These are phyloP conservation scores for Lentinula edodes DNA, from an alignment of 768 basidiomycete species.

Conservation along the genomic window DNA sequence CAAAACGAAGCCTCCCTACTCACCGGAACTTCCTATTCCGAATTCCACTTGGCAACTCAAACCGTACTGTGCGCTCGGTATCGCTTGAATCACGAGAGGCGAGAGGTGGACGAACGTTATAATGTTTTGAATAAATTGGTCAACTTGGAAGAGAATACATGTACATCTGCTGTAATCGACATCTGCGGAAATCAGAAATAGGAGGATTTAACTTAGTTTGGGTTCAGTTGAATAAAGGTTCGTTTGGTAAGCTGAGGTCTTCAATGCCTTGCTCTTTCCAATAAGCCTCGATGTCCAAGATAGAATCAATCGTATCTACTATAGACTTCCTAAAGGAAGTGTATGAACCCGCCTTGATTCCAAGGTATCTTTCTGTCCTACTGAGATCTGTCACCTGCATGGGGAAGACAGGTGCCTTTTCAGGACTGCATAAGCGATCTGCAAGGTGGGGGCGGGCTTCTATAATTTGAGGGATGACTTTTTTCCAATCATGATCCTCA, in stretches of 20 bases:
- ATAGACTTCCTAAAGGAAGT: background rate
- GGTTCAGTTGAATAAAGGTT: background rate
- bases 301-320: slow-evolving; percentile 6
- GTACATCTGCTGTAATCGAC: no score
- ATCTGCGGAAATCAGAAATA: background rate
- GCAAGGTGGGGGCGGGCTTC: slow-evolving; percentile 4
- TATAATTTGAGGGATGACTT: slow-evolving; percentile 2
- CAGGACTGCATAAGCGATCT: slow-evolving; percentile 1
- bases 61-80: no score
- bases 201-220: no score
- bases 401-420: background rate
- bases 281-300: slow-evolving; percentile 3
- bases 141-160: no score
- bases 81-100: no score
- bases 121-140: no score
- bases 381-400: background rate
- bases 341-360: slow-evolving; percentile 3
- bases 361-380: slow-evolving; percentile 3
- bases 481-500: slow-evolving; percentile 2
- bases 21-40: no score
- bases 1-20: no score
- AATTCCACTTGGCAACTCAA: no score
- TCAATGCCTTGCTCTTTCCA: slow-evolving; percentile 4
- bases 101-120: no score
- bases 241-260: slow-evolving; percentile 1